phyloP scores from a whole-genome alignment of 2,329 filamentous ascomycete species.

The Clathrospora elynae region DNA sequence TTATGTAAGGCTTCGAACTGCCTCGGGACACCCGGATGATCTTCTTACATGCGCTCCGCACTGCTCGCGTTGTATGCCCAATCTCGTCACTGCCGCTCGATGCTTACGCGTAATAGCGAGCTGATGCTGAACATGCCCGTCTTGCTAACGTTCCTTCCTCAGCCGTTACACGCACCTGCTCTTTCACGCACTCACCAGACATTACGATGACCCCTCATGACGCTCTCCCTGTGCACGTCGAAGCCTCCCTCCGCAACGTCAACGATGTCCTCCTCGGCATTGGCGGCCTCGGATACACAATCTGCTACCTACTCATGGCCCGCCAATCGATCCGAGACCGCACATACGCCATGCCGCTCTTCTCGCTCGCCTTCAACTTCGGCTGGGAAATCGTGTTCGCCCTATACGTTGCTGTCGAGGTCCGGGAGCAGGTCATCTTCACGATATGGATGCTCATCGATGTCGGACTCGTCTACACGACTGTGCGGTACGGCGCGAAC shows the following conservation, averaged over 20 bases:
- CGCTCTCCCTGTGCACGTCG: slow-evolving; percentile 24
- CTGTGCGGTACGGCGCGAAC: slow-evolving; percentile 51
- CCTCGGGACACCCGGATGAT: no score
- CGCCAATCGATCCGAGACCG: slow-evolving; percentile 54
- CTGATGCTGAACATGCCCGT: no score
- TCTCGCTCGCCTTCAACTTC: slow-evolving; percentile 57
- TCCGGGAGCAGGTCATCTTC: slow-evolving; percentile 54
- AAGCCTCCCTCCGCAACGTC: slow-evolving; percentile 15
- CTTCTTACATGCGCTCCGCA: no score
- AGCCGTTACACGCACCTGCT: no score
- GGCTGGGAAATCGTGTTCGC: slow-evolving; percentile 60
- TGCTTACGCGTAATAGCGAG: no score
- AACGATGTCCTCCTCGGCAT: slow-evolving; percentile 20
- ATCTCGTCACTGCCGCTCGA: no score
- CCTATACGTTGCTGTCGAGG: slow-evolving; percentile 54
- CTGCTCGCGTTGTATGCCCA: no score
- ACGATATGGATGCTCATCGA: slow-evolving; percentile 58
- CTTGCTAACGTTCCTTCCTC: no score
- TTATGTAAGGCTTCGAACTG: no score
- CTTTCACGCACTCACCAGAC: no score
- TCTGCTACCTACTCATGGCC: slow-evolving; percentile 55
- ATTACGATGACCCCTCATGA: slow-evolving; percentile 9
- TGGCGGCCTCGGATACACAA: slow-evolving; percentile 25
- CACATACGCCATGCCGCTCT: slow-evolving; percentile 58
- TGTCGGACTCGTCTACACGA: slow-evolving; percentile 54